phyloP scores from a whole-genome alignment of 306 rosid genomes.

The Elaeagnus macrophylla region DNA sequence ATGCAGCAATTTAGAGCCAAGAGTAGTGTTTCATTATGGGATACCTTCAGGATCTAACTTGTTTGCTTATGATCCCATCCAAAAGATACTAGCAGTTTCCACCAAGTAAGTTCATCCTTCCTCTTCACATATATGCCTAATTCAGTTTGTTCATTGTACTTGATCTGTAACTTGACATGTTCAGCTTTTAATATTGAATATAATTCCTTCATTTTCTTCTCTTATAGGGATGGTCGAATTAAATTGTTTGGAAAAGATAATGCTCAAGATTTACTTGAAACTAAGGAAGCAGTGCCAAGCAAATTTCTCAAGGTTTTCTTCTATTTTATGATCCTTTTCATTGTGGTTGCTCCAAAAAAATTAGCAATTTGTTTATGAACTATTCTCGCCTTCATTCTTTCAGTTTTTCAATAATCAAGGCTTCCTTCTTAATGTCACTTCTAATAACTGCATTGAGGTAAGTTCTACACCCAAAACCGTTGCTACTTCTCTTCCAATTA shows the following conservation, averaged over 20 bases:
- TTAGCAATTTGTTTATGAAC: too few relatives aligned
- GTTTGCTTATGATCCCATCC: constrained; percentile 57
- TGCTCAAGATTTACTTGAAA: constrained; percentile 61
- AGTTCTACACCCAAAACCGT: not conserved
- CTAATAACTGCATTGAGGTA: constrained; percentile 69
- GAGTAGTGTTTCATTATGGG: constrained; percentile 57
- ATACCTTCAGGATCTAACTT: constrained; percentile 46
- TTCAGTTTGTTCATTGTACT: not conserved
- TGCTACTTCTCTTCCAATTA: too few relatives aligned
- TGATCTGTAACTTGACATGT: not conserved
- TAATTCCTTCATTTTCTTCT: not conserved
- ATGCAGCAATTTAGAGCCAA: constrained; percentile 45
- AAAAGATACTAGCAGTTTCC: constrained; percentile 66
- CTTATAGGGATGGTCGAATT: constrained; percentile 65
- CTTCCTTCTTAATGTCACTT: constrained; percentile 49
- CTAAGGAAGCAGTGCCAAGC: constrained; percentile 50
- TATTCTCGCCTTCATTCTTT: not conserved
- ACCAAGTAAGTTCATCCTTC: constrained; percentile 45
- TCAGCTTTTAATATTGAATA: not conserved
- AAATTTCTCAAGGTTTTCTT: constrained; percentile 62
- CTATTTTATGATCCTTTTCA: constrained; percentile 1
- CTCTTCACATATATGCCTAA: constrained; percentile 4
- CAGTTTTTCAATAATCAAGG: constrained; percentile 75
- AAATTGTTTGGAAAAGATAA: constrained; percentile 72
- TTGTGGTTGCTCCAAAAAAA: not conserved